A percentile compares a stretch with the other conserved stretches of the same genome.
Conservation (phyloP, 345 rosid genomes). For the Abelmoschus esculentus region DNA sequence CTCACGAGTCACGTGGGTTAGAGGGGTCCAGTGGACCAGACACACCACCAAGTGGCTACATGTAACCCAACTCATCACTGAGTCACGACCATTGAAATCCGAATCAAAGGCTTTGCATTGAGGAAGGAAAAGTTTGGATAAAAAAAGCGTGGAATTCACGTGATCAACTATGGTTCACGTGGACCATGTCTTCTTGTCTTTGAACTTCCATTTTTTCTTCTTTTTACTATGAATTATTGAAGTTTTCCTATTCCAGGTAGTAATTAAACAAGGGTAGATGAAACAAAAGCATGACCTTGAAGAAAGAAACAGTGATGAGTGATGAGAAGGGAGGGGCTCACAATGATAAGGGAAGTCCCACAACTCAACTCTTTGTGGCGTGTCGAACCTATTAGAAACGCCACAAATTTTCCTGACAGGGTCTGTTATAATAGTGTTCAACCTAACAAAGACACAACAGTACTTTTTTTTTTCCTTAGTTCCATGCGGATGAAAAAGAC, state of each 20-base stretch:
- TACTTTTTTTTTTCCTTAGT: neutral
- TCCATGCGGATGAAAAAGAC: neutral
- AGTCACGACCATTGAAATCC: no score
- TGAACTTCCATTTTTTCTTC: no score
- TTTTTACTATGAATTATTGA: neutral
- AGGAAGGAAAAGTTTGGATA: no score
- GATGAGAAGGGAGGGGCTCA: no score
- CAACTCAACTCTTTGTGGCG: neutral
- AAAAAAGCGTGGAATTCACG: no score
- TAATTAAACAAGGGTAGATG: slow-evolving; percentile 12
- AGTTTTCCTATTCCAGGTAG: neutral
- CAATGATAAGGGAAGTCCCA: no score
- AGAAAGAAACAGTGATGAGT: neutral
- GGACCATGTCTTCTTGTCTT: neutral
- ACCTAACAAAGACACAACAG: neutral
- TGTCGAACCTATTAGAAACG: neutral
- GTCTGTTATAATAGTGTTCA: neutral
- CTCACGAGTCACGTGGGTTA: slow-evolving; percentile 32
- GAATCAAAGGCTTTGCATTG: no score
- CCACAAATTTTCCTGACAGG: no score
- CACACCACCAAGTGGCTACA: no score
- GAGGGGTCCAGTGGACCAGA: neutral
- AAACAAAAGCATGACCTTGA: slow-evolving; percentile 29
- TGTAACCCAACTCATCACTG: no score
- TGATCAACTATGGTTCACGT: no score